A percentile compares a stretch with the other conserved stretches of the same genome.
These are phyloP conservation scores for Xylariales sp. DNA, from an alignment of 2,329 filamentous ascomycete species.

Conservation along the genomic window DNA sequence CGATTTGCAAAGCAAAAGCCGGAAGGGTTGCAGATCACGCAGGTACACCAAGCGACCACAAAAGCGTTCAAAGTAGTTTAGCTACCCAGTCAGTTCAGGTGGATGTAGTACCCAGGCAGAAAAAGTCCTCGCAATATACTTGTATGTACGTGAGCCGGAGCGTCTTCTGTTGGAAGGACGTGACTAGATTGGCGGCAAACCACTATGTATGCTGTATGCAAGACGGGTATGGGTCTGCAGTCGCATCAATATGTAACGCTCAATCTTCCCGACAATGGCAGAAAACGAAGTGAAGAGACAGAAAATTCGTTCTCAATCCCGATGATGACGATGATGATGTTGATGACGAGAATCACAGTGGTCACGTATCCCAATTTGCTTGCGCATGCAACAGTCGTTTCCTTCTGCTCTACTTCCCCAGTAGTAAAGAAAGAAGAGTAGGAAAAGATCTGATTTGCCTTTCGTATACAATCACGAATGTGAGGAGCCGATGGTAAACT, in stretches of 20 bases:
- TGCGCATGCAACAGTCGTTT: constrained; percentile 29
- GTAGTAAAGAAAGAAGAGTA: constrained; percentile 8
- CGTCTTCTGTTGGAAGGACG: constrained; percentile 19
- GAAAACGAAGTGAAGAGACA: constrained; percentile 19
- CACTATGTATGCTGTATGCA: constrained; percentile 30
- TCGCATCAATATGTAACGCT: constrained; percentile 35
- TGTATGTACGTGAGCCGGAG: constrained; percentile 28
- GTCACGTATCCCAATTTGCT: constrained; percentile 35
- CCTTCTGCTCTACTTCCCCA: constrained; percentile 23
- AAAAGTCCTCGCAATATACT: constrained; percentile 28
- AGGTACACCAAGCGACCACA: constrained; percentile 35
- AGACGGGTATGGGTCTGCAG: constrained; percentile 31
- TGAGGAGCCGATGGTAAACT: constrained; percentile 12
- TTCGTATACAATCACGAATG: constrained; percentile 34
- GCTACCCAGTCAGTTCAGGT: constrained; percentile 36
- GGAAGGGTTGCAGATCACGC: constrained; percentile 34
- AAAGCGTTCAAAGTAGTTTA: constrained; percentile 35
- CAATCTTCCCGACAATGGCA: constrained; percentile 23
- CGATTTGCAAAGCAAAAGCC: constrained; percentile 30
- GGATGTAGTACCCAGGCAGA: constrained; percentile 6
- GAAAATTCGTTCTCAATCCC: constrained; percentile 15
- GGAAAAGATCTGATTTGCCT: constrained; percentile 7
- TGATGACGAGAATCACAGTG: constrained; percentile 30
- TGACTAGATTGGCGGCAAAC: constrained; percentile 31
- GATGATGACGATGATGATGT: constrained; percentile 6